These are phyloP conservation scores for Ustilago bromivora DNA, from an alignment of 1,284 basidiomycete genomes.

Conservation along the genomic window DNA sequence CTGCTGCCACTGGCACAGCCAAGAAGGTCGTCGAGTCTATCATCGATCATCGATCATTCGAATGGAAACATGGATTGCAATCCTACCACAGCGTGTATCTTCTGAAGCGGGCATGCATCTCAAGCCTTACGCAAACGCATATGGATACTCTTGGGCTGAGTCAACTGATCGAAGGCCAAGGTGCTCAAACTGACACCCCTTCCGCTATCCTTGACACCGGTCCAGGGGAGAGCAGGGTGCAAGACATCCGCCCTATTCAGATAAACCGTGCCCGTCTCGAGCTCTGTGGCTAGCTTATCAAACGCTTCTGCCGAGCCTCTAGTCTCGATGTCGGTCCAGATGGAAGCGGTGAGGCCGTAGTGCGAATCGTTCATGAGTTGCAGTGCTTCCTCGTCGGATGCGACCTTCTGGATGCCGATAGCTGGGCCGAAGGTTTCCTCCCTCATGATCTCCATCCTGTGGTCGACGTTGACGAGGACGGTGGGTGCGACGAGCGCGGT, in stretches of 20 bases:
- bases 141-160: slow-evolving; percentile 54
- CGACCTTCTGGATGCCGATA: slow-evolving; percentile 88
- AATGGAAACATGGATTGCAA: neutral
- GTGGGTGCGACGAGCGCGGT: slow-evolving; percentile 89
- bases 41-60: no score
- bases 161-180: slow-evolving; percentile 74
- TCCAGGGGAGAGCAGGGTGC: slow-evolving; percentile 93
- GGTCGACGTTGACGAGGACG: slow-evolving; percentile 86
- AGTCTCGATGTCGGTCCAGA: slow-evolving; percentile 83
- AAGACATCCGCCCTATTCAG: slow-evolving; percentile 80
- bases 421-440: slow-evolving; percentile 80
- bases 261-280: slow-evolving; percentile 92
- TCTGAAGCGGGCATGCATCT: neutral
- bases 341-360: slow-evolving; percentile 90
- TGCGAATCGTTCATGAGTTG: slow-evolving; percentile 94
- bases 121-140: slow-evolving; percentile 54
- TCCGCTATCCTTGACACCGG: slow-evolving; percentile 91
- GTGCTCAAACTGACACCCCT: slow-evolving; percentile 88
- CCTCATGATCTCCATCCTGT: slow-evolving; percentile 93
- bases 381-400: slow-evolving; percentile 85
- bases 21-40: no score
- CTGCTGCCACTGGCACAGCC: no score
- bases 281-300: slow-evolving; percentile 77
- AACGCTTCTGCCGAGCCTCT: slow-evolving; percentile 78
- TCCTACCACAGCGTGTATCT: no score